Evolutionary conservation across 2,329 filamentous ascomycete genomes (phyloP).

Genomic region (Colletotrichum tropicale): DNA sequence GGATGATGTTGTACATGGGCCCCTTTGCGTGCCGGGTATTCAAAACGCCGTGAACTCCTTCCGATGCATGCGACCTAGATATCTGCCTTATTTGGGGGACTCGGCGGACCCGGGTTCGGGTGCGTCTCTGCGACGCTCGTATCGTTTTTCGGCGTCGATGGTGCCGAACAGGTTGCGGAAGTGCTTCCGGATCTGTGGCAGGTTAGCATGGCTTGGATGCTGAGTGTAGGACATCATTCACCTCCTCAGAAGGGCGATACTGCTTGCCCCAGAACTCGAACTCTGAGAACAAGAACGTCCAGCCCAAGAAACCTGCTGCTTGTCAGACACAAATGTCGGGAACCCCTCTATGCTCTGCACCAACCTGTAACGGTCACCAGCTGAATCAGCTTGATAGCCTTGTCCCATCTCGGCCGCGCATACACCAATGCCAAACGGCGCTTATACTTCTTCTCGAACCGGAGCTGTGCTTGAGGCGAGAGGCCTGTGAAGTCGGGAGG

Average conservation of each 20-base stretch:
- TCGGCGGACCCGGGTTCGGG: slow-evolving; percentile 30
- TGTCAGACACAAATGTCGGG: slow-evolving; percentile 8
- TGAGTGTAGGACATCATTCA: no score
- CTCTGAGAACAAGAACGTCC: slow-evolving; percentile 45
- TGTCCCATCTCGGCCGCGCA: slow-evolving; percentile 68
- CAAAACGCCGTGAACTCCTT: slow-evolving; percentile 20
- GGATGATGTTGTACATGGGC: slow-evolving; percentile 31
- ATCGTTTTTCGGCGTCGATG: slow-evolving; percentile 45
- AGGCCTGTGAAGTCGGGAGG: slow-evolving; percentile 77
- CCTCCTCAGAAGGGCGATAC: slow-evolving; percentile 48
- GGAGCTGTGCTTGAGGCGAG: slow-evolving; percentile 74
- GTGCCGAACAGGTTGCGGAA: slow-evolving; percentile 43
- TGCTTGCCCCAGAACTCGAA: slow-evolving; percentile 48
- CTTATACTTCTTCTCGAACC: slow-evolving; percentile 80
- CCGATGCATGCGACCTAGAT: neutral
- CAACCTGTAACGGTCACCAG: slow-evolving; percentile 61
- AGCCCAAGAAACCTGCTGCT: slow-evolving; percentile 37
- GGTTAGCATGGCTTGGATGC: neutral
- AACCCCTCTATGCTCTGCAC: slow-evolving; percentile 26
- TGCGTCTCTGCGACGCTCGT: slow-evolving; percentile 43
- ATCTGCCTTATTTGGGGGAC: slow-evolving; percentile 18
- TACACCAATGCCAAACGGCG: slow-evolving; percentile 68
- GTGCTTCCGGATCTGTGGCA: slow-evolving; percentile 37
- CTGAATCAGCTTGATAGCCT: slow-evolving; percentile 68
- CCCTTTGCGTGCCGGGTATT: slow-evolving; percentile 11